phyloP scores from a whole-genome alignment of 257 asterid species.

The Fraxinus pennsylvanica region DNA sequence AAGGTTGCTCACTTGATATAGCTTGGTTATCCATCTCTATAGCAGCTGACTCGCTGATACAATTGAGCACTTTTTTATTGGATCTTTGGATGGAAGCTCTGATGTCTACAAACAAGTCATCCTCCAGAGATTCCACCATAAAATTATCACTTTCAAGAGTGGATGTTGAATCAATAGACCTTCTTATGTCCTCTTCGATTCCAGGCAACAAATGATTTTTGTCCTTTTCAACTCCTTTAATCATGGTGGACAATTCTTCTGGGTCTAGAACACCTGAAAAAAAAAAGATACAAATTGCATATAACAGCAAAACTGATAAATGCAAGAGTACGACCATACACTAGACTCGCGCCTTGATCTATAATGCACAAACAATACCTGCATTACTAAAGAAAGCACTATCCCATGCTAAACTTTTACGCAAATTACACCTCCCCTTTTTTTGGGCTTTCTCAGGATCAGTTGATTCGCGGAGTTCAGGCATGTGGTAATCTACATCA shows the following conservation, averaged over 20 bases:
- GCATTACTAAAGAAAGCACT: constrained; percentile 92
- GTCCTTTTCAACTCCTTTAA: constrained; percentile 52
- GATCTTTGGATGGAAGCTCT: constrained; percentile 99
- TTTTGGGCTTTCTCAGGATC: constrained; percentile 52
- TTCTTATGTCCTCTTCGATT: constrained; percentile 73
- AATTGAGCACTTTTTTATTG: constrained; percentile 44
- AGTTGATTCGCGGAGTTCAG: constrained; percentile 51
- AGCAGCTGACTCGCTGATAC: constrained; percentile 36
- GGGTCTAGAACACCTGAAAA: constrained; percentile 76
- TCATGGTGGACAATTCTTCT: constrained; percentile 79
- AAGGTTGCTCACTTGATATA: constrained; percentile 57
- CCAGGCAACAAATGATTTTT: constrained; percentile 50
- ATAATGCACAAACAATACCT: constrained; percentile 45
- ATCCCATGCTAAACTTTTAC: constrained; percentile 97
- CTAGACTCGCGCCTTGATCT: not conserved
- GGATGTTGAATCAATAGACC: constrained; percentile 78
- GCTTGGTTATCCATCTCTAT: constrained; percentile 34
- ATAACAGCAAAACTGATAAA: constrained; percentile 12
- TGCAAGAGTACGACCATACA: not conserved
- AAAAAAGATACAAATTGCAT: not conserved
- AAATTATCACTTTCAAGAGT: constrained; percentile 69
- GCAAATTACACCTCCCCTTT: constrained; percentile 72
- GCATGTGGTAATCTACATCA: constrained; percentile 36
- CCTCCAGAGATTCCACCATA: constrained; percentile 67
- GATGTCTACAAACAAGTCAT: constrained; percentile 80